Evolutionary conservation across 495 filamentous ascomycete species (phyloP).

Genomic region (Aspergillus cristatus): DNA sequence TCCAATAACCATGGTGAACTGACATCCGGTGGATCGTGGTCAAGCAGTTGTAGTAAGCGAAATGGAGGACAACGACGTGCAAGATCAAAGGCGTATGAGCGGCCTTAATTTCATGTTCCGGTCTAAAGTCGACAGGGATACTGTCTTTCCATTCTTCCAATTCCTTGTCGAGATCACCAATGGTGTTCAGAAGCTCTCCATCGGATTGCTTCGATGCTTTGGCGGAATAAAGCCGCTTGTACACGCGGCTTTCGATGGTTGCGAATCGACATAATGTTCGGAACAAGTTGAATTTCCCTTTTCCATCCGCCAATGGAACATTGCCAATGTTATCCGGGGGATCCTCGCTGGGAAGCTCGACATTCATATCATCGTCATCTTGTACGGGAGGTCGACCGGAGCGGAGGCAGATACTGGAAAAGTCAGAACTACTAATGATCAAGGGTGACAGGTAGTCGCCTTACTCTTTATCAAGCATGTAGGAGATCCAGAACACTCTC

Average conservation of each 20-base stretch:
- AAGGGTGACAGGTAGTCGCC: constrained; percentile 7
- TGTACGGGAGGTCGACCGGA: constrained; percentile 89
- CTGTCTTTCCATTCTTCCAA: constrained; percentile 94
- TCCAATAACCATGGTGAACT: constrained; percentile 97
- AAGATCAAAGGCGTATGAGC: constrained; percentile 82
- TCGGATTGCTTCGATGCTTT: constrained; percentile 88
- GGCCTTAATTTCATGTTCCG: constrained; percentile 89
- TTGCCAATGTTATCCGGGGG: constrained; percentile 88
- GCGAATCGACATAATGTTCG: constrained; percentile 84
- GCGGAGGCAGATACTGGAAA: constrained; percentile 67
- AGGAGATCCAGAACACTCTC: constrained; percentile 96
- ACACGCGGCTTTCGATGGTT: constrained; percentile 86
- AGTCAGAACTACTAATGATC: constrained; percentile 18
- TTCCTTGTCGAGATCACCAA: constrained; percentile 88
- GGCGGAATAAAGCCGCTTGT: constrained; percentile 87
- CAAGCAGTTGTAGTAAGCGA: constrained; percentile 94
- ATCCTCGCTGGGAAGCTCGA: constrained; percentile 86
- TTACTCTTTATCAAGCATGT: constrained; percentile 88
- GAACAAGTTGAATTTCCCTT: constrained; percentile 89
- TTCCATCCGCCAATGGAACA: constrained; percentile 82
- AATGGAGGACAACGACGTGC: constrained; percentile 87
- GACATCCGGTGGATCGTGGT: constrained; percentile 99
- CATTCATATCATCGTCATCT: constrained; percentile 98
- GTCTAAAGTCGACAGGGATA: constrained; percentile 88
- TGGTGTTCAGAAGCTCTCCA: constrained; percentile 88